These are phyloP conservation scores for Claviceps sp. DNA, from an alignment of 2,329 filamentous ascomycete species.

Conservation along the genomic window DNA sequence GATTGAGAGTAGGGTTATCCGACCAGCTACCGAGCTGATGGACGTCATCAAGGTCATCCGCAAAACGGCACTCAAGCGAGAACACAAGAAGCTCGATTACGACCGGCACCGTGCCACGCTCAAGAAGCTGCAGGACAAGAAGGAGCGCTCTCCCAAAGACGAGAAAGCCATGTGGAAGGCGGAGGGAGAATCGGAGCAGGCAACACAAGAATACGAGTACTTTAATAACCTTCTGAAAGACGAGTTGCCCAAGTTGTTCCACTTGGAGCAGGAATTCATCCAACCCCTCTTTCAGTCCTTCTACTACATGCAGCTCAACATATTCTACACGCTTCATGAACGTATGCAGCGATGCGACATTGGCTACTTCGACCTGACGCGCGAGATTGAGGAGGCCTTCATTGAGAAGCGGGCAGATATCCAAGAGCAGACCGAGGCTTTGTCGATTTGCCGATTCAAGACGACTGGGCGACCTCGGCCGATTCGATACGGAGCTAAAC, in stretches of 20 bases:
- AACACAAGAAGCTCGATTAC: conserved; percentile 96
- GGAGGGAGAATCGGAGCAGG: conserved; percentile 78
- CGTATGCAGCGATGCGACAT: conserved; percentile 97
- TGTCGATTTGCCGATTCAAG: conserved; percentile 85
- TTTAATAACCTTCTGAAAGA: conserved; percentile 97
- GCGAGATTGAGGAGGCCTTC: conserved; percentile 87
- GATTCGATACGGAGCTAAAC: conserved; percentile 45
- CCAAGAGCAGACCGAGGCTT: conserved; percentile 68
- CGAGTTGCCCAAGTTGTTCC: conserved; percentile 83
- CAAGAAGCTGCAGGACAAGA: conserved; percentile 96
- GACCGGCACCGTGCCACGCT: conserved; percentile 70
- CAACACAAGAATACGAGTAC: conserved; percentile 94
- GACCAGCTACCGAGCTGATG: conserved; percentile 81
- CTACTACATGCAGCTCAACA: conserved; percentile 99
- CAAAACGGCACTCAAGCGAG: conserved; percentile 76
- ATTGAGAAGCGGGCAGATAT: conserved; percentile 78
- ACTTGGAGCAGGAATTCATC: conserved; percentile 86
- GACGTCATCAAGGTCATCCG: conserved; percentile 93
- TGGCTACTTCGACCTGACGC: conserved; percentile 87
- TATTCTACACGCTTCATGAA: conserved; percentile 97
- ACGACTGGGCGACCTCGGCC: conserved; percentile 59
- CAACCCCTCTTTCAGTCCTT: conserved; percentile 95
- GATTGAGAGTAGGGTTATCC: conserved; percentile 86
- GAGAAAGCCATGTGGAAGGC: conserved; percentile 96
- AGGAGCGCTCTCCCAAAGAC: conserved; percentile 90